phyloP scores from a whole-genome alignment of 1,139 yeast species.

The Suhomyces anneliseae region DNA sequence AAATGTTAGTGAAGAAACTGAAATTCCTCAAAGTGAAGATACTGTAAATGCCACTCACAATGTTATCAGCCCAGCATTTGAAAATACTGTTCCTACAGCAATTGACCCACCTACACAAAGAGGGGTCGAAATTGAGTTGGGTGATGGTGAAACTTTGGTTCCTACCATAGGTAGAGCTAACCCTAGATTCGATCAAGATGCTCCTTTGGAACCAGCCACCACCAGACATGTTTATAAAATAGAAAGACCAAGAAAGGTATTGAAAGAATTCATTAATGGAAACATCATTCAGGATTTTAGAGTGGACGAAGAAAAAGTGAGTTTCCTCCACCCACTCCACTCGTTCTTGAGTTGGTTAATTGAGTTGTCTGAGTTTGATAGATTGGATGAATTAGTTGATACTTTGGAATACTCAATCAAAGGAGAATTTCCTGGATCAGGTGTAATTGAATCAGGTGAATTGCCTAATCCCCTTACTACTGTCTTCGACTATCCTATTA shows the following conservation, averaged over 20 bases:
- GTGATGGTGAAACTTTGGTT: background rate
- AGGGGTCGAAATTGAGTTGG: background rate
- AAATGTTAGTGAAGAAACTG: background rate
- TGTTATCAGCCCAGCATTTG: background rate
- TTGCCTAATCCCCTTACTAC: conserved; percentile 28
- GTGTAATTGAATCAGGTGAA: conserved; percentile 13
- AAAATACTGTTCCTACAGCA: background rate
- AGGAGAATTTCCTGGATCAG: conserved; percentile 3
- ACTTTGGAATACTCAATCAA: conserved; percentile 11
- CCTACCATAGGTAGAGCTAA: background rate
- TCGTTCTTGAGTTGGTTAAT: conserved; percentile 71
- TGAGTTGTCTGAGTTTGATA: conserved; percentile 46
- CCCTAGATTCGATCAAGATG: background rate
- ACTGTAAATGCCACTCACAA: background rate
- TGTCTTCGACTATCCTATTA: conserved; percentile 71
- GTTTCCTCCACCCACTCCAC: conserved; percentile 81
- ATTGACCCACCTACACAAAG: background rate
- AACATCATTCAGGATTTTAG: conserved; percentile 24
- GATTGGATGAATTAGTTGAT: conserved; percentile 24
- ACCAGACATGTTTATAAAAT: background rate
- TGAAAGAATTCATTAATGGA: conserved; percentile 26
- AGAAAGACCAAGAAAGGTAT: conserved; percentile 12
- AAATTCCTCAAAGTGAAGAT: background rate
- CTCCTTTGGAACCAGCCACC: background rate
- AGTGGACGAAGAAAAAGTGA: conserved; percentile 48